Evolutionary conservation across 2,329 filamentous ascomycete genomes (phyloP).

Genomic region (Cladosporium sp.): DNA sequence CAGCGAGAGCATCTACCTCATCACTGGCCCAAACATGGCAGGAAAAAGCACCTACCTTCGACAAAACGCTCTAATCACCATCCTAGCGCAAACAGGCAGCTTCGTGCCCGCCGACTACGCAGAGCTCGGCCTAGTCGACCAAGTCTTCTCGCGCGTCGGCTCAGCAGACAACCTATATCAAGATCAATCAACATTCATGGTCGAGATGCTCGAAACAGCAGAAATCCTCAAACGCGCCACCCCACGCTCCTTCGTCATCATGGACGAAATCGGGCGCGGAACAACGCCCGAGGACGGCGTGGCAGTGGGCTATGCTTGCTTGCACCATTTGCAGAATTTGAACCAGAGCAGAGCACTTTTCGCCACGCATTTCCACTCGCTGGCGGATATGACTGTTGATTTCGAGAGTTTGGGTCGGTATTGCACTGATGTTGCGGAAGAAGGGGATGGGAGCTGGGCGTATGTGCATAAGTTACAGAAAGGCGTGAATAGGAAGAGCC

Average conservation of each 20-base stretch:
- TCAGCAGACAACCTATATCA: constrained; percentile 93
- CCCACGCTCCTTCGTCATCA: constrained; percentile 81
- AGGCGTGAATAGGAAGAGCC: constrained; percentile 83
- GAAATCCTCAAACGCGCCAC: constrained; percentile 86
- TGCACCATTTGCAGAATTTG: constrained; percentile 77
- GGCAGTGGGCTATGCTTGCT: constrained; percentile 84
- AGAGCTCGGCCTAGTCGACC: constrained; percentile 88
- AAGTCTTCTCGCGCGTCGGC: constrained; percentile 83
- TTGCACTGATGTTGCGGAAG: constrained; percentile 87
- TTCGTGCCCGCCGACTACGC: constrained; percentile 90
- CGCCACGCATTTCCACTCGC: constrained; percentile 88
- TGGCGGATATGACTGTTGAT: constrained; percentile 73
- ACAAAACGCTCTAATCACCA: constrained; percentile 91
- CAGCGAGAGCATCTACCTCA: constrained; percentile 68
- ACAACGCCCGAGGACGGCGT: constrained; percentile 91
- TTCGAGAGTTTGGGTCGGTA: constrained; percentile 69
- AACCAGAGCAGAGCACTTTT: constrained; percentile 84
- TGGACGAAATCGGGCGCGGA: constrained; percentile 96
- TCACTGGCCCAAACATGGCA: constrained; percentile 93
- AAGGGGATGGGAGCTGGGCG: constrained; percentile 66
- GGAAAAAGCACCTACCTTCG: constrained; percentile 95
- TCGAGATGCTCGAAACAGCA: constrained; percentile 97
- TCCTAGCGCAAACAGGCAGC: constrained; percentile 88
- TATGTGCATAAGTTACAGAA: constrained; percentile 81
- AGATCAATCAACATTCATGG: constrained; percentile 98